Evolutionary conservation across 2,329 filamentous ascomycete genomes (phyloP).

Genomic region (Ophiostoma sp.): DNA sequence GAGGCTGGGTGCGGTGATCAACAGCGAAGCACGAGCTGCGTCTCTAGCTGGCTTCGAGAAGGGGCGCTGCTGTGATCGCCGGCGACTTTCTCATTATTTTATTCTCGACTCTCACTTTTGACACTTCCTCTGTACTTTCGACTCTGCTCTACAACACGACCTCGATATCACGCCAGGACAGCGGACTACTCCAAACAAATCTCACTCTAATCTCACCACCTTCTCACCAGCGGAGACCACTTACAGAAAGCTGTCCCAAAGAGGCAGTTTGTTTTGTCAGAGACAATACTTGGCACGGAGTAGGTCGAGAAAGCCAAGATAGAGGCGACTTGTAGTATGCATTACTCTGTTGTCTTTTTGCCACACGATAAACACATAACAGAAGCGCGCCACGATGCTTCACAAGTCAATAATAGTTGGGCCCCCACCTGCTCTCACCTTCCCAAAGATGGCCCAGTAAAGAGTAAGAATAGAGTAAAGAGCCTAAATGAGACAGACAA

Average conservation of each 20-base stretch:
- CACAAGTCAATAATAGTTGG: background rate
- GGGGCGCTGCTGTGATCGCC: background rate
- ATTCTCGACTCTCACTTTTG: background rate
- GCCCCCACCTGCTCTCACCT: background rate
- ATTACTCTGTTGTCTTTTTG: background rate
- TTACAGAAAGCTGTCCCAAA: slow-evolving; percentile 1
- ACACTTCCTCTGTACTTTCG: background rate
- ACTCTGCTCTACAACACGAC: no score
- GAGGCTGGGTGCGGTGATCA: background rate
- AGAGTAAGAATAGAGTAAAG: no score
- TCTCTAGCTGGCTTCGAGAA: background rate
- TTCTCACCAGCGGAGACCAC: background rate
- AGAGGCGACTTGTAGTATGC: background rate
- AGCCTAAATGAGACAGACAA: no score
- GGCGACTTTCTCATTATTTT: no score
- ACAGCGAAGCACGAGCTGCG: slow-evolving; percentile 4
- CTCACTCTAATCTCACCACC: background rate
- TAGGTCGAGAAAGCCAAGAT: background rate
- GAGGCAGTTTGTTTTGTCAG: background rate
- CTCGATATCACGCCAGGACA: background rate
- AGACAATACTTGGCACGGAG: background rate
- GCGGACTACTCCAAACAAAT: background rate
- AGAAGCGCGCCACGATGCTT: no score
- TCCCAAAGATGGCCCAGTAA: background rate
- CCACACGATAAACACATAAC: background rate